Conservation (phyloP, 306 rosid genomes). For the Cucurbita moschata region DNA sequence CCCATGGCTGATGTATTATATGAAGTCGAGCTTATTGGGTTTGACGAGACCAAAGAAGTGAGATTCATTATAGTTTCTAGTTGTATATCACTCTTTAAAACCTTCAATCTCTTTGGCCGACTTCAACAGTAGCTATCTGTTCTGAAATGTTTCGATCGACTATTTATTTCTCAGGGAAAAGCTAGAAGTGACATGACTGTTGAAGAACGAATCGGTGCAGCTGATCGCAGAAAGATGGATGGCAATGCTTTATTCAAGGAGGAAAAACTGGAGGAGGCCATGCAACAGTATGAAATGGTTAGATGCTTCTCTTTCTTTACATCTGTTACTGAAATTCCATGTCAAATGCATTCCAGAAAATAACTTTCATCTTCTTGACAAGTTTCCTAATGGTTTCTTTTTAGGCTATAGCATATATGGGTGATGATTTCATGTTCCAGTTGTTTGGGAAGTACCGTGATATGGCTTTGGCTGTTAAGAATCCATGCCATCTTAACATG, state of each 20-base stretch:
- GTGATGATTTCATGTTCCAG: constrained; percentile 95
- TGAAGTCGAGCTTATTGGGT: constrained; percentile 91
- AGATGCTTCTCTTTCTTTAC: constrained; percentile 24
- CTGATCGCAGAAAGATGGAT: constrained; percentile 83
- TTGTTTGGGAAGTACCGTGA: constrained; percentile 84
- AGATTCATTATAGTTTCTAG: neutral
- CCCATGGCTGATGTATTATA: constrained; percentile 80
- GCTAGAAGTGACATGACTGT: constrained; percentile 91
- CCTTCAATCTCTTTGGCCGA: neutral
- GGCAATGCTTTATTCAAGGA: constrained; percentile 80
- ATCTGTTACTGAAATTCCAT: neutral
- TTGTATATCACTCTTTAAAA: neutral
- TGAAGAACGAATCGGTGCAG: constrained; percentile 85
- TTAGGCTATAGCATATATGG: constrained; percentile 90
- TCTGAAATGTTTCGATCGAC: neutral
- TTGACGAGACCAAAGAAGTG: constrained; percentile 82
- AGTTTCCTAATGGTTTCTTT: constrained; percentile 7
- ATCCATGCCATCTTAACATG: constrained; percentile 92
- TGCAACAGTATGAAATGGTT: constrained; percentile 99
- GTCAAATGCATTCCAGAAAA: neutral
- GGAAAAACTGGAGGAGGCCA: constrained; percentile 88
- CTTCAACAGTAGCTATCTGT: neutral
- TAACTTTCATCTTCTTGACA: neutral
- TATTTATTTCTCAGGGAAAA: constrained; percentile 39
- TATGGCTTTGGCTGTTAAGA: constrained; percentile 88